phyloP scores from a whole-genome alignment of 768 basidiomycete species.

The Boletus sp. region DNA sequence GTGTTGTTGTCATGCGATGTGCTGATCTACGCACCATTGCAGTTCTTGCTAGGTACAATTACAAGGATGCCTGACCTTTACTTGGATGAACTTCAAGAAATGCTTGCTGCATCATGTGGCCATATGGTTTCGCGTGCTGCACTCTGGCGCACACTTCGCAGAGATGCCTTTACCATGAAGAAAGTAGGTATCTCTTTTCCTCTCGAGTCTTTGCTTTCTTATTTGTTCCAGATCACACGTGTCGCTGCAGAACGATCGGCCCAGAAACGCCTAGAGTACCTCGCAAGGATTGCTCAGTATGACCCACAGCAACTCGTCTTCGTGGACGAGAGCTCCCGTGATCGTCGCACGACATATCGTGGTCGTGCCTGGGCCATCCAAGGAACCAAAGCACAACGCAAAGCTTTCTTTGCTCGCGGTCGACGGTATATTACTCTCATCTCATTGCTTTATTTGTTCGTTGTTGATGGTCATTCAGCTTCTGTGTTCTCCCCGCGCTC shows the following conservation, averaged over 20 bases:
- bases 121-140: too few relatives aligned
- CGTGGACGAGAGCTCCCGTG: too few relatives aligned
- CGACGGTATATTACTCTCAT: neutral
- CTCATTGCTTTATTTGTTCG: neutral
- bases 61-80: too few relatives aligned
- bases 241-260: neutral
- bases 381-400: neutral
- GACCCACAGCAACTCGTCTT: too few relatives aligned
- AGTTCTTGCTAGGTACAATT: too few relatives aligned
- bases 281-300: neutral
- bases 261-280: neutral
- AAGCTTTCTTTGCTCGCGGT: conserved; percentile 1
- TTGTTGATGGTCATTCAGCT: neutral
- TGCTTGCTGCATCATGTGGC: neutral
- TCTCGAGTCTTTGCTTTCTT: neutral
- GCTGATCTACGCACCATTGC: too few relatives aligned
- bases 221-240: neutral
- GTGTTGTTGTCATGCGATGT: too few relatives aligned
- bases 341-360: neutral
- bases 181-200: neutral
- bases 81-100: neutral
- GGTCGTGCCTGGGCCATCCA: conserved; percentile 1
- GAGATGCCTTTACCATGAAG: neutral
- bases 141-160: too few relatives aligned
- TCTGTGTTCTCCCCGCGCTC: conserved; percentile 4